Percentiles rank a stretch among this genome's conserved stretches.
Evolutionary conservation across 352 stramenopile species (phyloP).

Genomic region (Saprolegnia diclina): DNA sequence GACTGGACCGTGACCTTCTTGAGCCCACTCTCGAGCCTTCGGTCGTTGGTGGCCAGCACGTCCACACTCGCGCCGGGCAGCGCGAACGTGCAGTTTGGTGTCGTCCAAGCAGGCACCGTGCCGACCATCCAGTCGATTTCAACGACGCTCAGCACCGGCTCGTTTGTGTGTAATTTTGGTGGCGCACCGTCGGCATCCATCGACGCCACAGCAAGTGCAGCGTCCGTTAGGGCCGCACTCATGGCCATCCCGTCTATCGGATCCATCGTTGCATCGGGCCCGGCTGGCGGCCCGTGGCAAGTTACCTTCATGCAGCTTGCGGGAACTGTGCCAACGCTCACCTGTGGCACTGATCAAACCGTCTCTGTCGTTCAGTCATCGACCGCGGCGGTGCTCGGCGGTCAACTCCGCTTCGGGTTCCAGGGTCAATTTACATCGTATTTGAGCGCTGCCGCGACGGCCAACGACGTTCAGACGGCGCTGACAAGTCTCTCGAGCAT

Average conservation of each 20-base stretch:
- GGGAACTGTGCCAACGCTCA: not conserved
- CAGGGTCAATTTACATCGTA: conserved; percentile 27
- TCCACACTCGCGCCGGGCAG: conserved; percentile 2
- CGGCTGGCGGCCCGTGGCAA: conserved; percentile 4
- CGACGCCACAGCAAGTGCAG: not conserved
- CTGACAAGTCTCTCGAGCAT: conserved; percentile 27
- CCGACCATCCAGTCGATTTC: conserved; percentile 2
- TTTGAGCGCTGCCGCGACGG: conserved; percentile 24
- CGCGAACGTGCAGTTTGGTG: conserved; percentile 19
- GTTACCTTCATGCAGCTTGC: conserved; percentile 23
- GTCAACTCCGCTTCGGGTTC: conserved; percentile 32
- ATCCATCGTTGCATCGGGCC: not conserved
- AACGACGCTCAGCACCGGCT: conserved; percentile 2
- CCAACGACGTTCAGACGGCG: conserved; percentile 31
- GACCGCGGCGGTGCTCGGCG: conserved; percentile 28
- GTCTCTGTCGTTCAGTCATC: conserved; percentile 22
- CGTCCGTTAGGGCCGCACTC: not conserved
- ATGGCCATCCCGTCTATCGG: conserved; percentile 1
- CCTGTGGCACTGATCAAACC: not conserved
- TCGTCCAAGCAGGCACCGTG: not conserved
- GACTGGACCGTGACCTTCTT: conserved; percentile 20
- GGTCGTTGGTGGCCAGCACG: not conserved
- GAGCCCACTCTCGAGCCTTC: not conserved
- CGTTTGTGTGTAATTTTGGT: conserved; percentile 17
- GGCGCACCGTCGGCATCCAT: conserved; percentile 1